Evolutionary conservation across 345 rosid species (phyloP).

Genomic region (Citrus inodora): DNA sequence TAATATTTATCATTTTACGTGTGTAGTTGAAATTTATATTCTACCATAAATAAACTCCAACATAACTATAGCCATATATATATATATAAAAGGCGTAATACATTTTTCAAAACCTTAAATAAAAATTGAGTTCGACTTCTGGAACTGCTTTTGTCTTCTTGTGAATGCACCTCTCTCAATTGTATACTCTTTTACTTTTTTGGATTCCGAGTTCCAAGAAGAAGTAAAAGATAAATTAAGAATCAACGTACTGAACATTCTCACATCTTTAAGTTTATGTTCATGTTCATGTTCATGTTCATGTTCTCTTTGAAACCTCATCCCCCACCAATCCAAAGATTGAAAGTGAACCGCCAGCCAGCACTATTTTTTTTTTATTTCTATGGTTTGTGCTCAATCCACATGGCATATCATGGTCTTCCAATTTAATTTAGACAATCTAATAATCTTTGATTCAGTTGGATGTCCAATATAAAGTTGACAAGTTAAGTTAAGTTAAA

Average conservation of each 20-base stretch:
- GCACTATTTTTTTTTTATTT: neutral
- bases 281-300: neutral
- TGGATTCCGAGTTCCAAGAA: neutral
- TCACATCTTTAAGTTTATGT: neutral
- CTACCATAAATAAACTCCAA: too few relatives aligned
- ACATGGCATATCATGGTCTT: neutral
- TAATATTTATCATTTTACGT: too few relatives aligned
- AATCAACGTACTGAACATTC: neutral
- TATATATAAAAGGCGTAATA: too few relatives aligned
- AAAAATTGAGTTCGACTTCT: too few relatives aligned
- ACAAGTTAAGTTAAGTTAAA: neutral
- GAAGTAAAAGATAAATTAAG: neutral
- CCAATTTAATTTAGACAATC: neutral
- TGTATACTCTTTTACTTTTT: neutral
- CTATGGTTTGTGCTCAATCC: neutral
- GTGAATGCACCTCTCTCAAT: neutral
- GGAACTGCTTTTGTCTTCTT: too few relatives aligned
- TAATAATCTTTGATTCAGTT: neutral
- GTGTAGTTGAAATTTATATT: fast-evolving
- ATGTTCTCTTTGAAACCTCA: too few relatives aligned
- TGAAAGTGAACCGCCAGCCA: neutral
- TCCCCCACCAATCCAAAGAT: neutral
- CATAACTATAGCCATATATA: too few relatives aligned
- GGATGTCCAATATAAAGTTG: neutral
- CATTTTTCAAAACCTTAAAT: too few relatives aligned